Conservation (phyloP, 2,329 filamentous ascomycete genomes). For the Xylaria sp. region DNA sequence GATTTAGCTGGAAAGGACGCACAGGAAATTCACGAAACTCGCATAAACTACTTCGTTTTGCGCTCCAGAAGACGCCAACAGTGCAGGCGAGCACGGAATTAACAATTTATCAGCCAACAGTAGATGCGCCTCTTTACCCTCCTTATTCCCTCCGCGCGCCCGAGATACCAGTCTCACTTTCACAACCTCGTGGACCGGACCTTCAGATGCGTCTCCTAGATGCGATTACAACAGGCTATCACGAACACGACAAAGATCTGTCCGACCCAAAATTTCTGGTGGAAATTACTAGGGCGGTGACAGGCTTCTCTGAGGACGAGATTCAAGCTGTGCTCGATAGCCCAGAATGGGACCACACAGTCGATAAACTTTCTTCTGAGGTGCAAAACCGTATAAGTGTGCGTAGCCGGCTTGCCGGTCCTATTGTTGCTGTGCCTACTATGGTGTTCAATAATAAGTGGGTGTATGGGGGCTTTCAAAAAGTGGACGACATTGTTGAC, state of each 20-base stretch:
- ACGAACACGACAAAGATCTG: constrained; percentile 56
- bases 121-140: constrained; percentile 31
- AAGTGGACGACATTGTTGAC: constrained; percentile 71
- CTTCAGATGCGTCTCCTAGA: constrained; percentile 57
- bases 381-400: constrained; percentile 40
- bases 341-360: constrained; percentile 52
- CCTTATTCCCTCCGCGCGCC: constrained; percentile 33
- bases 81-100: constrained; percentile 43
- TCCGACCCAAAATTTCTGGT: constrained; percentile 45
- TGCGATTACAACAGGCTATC: constrained; percentile 56
- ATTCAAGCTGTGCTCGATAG: constrained; percentile 38
- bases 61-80: constrained; percentile 48
- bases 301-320: constrained; percentile 32
- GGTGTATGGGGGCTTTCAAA: constrained; percentile 77
- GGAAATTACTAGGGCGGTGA: constrained; percentile 34
- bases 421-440: constrained; percentile 75
- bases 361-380: constrained; percentile 44
- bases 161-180: constrained; percentile 24
- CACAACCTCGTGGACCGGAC: constrained; percentile 42
- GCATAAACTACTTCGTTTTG: constrained; percentile 61
- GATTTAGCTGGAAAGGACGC: constrained; percentile 55
- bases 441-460: constrained; percentile 77
- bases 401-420: constrained; percentile 46
- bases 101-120: constrained; percentile 16
- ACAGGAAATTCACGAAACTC: constrained; percentile 59